Evolutionary conservation across 2,329 filamentous ascomycete genomes (phyloP).

Genomic region (Ilyonectria robusta): DNA sequence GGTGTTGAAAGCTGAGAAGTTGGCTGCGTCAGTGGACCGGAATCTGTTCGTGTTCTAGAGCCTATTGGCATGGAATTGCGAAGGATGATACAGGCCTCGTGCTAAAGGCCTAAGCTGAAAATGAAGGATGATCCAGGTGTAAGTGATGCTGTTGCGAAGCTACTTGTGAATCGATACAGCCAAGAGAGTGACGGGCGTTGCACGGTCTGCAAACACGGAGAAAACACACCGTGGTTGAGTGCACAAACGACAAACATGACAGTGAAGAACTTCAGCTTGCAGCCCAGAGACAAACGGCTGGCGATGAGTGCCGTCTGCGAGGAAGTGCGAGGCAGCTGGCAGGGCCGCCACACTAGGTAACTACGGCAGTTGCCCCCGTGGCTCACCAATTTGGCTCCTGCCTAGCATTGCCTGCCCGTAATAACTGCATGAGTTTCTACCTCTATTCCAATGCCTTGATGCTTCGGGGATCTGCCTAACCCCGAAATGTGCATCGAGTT

Average conservation of each 20-base stretch:
- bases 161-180: slow-evolving; percentile 19
- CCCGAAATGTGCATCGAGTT: neutral
- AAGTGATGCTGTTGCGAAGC: slow-evolving; percentile 14
- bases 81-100: neutral
- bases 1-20: neutral
- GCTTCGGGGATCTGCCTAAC: neutral
- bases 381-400: neutral
- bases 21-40: neutral
- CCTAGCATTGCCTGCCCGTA: neutral
- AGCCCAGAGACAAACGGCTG: neutral
- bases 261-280: neutral
- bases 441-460: neutral
- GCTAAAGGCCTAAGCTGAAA: neutral
- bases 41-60: neutral
- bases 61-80: too few species aligned
- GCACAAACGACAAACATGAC: neutral
- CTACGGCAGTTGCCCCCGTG: neutral
- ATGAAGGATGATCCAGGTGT: neutral
- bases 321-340: slow-evolving; percentile 43
- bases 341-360: slow-evolving; percentile 14
- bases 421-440: neutral
- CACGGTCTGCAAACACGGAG: neutral
- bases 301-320: slow-evolving; percentile 2
- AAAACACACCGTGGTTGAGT: neutral
- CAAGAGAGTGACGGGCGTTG: slow-evolving; percentile 5